Evolutionary conservation across 2,329 filamentous ascomycete species (phyloP).

Genomic region (Albophoma yamanashiensis): DNA sequence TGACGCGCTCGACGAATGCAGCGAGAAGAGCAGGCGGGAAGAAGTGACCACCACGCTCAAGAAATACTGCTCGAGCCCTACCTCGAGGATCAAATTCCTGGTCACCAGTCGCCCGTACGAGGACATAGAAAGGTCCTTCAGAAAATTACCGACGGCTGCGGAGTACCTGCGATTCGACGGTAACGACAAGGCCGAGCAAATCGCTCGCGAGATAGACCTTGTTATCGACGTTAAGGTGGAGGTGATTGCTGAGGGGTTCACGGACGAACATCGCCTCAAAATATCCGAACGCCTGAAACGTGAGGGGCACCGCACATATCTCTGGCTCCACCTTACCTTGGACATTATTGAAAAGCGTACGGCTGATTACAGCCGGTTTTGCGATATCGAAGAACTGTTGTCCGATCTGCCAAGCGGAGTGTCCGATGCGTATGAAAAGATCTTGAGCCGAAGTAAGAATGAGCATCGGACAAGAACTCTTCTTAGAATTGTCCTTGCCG

Average conservation of each 20-base stretch:
- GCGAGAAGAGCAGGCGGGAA: background rate
- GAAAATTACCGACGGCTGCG: background rate
- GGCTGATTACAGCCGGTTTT: background rate
- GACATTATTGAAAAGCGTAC: background rate
- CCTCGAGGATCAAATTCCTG: background rate
- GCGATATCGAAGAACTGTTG: background rate
- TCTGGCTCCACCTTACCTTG: background rate
- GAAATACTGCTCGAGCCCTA: background rate
- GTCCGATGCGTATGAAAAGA: background rate
- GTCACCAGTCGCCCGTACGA: background rate
- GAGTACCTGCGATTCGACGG: background rate
- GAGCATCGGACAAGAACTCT: background rate
- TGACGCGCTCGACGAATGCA: background rate
- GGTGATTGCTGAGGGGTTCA: background rate
- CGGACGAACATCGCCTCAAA: background rate
- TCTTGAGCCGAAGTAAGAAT: background rate
- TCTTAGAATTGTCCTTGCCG: background rate
- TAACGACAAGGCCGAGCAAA: background rate
- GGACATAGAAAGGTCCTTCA: background rate
- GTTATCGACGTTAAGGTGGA: background rate
- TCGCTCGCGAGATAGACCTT: background rate
- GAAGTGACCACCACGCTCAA: background rate
- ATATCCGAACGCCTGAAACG: background rate
- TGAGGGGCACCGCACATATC: background rate
- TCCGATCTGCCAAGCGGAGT: background rate